Evolutionary conservation across 129 eudicot genomes (phyloP).

Genomic region (Centaurea solstitialis): DNA sequence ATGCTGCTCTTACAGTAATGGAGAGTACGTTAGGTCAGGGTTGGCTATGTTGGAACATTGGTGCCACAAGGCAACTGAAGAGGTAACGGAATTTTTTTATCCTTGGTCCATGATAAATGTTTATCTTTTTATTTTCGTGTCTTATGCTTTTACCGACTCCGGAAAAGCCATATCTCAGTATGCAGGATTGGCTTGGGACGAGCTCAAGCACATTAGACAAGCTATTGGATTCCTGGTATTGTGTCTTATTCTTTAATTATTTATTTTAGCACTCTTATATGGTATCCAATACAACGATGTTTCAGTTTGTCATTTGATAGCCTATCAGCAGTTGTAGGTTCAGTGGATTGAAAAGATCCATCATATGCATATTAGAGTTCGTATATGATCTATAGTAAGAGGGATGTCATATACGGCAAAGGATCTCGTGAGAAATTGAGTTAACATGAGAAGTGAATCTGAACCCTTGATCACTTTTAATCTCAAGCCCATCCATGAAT

Average conservation of each 20-base stretch:
- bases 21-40: slow-evolving; percentile 84
- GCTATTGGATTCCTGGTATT: slow-evolving; percentile 96
- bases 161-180: slow-evolving; percentile 51
- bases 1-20: slow-evolving; percentile 96
- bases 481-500: too few relatives aligned
- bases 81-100: slow-evolving; percentile 43
- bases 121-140: slow-evolving; percentile 7
- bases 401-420: background rate
- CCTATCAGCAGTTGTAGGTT: background rate
- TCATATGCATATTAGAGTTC: background rate
- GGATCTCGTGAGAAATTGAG: too few relatives aligned
- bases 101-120: background rate
- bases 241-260: slow-evolving; percentile 10
- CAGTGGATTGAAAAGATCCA: background rate
- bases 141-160: slow-evolving; percentile 13
- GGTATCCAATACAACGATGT: background rate
- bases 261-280: background rate
- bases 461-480: too few relatives aligned
- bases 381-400: background rate
- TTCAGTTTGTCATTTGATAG: background rate
- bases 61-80: slow-evolving; percentile 84
- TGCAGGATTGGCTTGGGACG: slow-evolving; percentile 96
- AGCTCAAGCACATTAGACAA: slow-evolving; percentile 96
- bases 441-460: too few relatives aligned
- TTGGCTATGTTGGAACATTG: slow-evolving; percentile 79